Evolutionary conservation across 257 asterid species (phyloP).

Genomic region (Gynochthodes officinalis): DNA sequence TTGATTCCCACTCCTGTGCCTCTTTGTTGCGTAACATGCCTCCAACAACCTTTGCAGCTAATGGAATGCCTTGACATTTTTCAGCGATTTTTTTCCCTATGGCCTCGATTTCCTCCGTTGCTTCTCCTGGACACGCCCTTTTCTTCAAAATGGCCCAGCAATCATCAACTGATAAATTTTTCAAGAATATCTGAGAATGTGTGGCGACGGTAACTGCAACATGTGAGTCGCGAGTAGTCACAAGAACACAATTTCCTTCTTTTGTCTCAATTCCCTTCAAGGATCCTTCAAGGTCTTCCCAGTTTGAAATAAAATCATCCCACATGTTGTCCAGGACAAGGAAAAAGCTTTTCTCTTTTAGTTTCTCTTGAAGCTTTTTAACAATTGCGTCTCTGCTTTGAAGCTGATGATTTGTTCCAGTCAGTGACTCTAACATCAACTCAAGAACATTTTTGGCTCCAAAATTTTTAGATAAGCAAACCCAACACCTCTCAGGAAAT

Average conservation of each 20-base stretch:
- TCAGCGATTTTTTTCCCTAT: no score
- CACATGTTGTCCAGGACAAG: slow-evolving; percentile 5
- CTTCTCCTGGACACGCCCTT: background rate
- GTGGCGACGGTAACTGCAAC: background rate
- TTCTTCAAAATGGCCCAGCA: slow-evolving; percentile 8
- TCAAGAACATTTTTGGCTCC: slow-evolving; percentile 8
- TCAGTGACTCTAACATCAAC: slow-evolving; percentile 1
- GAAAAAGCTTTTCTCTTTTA: background rate
- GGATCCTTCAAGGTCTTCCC: background rate
- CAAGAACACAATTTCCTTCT: slow-evolving; percentile 2
- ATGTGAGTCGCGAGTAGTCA: background rate
- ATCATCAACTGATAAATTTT: background rate
- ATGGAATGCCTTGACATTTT: no score
- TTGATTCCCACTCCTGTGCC: slow-evolving; percentile 1
- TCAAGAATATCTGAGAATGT: background rate
- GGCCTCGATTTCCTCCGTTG: no score
- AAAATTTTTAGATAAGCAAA: slow-evolving; percentile 17
- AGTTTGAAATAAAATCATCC: background rate
- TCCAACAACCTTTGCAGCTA: no score
- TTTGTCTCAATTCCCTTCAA: background rate
- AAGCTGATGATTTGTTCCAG: background rate
- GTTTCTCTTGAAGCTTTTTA: background rate
- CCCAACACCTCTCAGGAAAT: slow-evolving; percentile 18
- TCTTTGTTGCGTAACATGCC: background rate
- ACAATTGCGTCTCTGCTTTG: background rate